A percentile compares a stretch with the other conserved stretches of the same genome.
These are phyloP conservation scores for Croton laevigatus DNA, from an alignment of 441 rosid species.

Conservation along the genomic window DNA sequence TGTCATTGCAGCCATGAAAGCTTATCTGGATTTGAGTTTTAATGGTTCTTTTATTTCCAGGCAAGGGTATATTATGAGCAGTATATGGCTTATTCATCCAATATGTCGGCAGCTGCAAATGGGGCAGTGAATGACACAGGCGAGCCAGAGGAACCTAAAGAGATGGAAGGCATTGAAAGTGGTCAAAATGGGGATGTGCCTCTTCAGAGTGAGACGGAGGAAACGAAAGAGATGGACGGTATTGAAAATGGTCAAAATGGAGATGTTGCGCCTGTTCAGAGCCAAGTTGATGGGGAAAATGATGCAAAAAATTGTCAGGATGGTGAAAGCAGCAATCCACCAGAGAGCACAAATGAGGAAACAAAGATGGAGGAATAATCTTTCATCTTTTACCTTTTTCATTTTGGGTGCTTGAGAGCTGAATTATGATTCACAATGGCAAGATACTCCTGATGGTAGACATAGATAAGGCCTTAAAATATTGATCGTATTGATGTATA, in stretches of 20 bases:
- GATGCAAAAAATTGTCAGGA: neutral
- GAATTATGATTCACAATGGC: neutral
- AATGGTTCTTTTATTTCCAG: slow-evolving; percentile 13
- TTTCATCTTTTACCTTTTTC: neutral
- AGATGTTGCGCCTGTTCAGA: no score
- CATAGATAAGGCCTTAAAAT: neutral
- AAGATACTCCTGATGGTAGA: neutral
- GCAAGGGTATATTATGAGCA: slow-evolving; percentile 36
- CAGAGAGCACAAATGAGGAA: slow-evolving; percentile 21
- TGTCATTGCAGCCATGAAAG: neutral
- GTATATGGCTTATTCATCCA: slow-evolving; percentile 30
- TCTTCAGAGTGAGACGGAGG: slow-evolving; percentile 17
- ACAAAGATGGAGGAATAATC: slow-evolving; percentile 22
- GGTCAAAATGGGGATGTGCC: slow-evolving; percentile 32
- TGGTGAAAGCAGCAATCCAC: slow-evolving; percentile 13
- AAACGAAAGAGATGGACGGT: slow-evolving; percentile 3
- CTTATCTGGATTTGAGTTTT: neutral
- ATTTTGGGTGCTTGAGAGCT: neutral
- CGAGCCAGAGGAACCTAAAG: slow-evolving; percentile 31
- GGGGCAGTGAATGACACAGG: slow-evolving; percentile 18
- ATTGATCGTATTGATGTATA: no score
- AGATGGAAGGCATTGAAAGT: slow-evolving; percentile 25
- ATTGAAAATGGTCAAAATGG: neutral
- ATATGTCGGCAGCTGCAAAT: slow-evolving; percentile 26
- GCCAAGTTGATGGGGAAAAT: no score